Evolutionary conservation across 228 moss, liverwort and hornwort species (phyloP).

Genomic region (Sphagnum fallax): DNA sequence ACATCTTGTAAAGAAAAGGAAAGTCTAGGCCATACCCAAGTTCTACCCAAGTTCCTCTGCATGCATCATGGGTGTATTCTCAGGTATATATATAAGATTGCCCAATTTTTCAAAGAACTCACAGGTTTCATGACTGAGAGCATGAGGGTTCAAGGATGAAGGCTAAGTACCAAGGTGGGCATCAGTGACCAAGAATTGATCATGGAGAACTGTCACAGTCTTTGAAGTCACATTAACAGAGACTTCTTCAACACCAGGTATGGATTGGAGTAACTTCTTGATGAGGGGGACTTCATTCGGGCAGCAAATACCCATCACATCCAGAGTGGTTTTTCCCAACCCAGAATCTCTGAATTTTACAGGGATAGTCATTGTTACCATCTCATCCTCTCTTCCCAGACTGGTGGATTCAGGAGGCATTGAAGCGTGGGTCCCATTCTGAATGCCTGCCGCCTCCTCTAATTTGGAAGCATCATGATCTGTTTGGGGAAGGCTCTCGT

Average conservation of each 20-base stretch:
- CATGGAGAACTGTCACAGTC: slow-evolving; percentile 32
- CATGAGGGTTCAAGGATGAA: background rate
- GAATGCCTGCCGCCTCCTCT: slow-evolving; percentile 9
- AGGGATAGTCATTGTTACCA: slow-evolving; percentile 20
- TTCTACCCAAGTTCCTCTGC: too few relatives aligned
- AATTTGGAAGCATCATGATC: slow-evolving; percentile 1
- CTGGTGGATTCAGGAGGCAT: slow-evolving; percentile 3
- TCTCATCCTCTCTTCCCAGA: slow-evolving; percentile 10
- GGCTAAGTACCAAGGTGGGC: slow-evolving; percentile 32
- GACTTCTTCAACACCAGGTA: slow-evolving; percentile 41
- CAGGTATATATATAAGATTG: too few relatives aligned
- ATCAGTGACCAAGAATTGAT: slow-evolving; percentile 26
- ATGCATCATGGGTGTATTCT: too few relatives aligned
- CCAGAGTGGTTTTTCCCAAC: slow-evolving; percentile 35
- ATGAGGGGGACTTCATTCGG: slow-evolving; percentile 45
- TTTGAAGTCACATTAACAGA: slow-evolving; percentile 46
- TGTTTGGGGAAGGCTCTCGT: slow-evolving; percentile 13
- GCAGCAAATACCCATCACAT: slow-evolving; percentile 59
- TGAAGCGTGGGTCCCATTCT: background rate
- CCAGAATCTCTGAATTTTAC: slow-evolving; percentile 9
- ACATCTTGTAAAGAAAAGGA: too few relatives aligned
- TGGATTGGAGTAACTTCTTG: slow-evolving; percentile 36
- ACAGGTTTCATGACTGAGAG: background rate
- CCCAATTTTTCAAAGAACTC: too few relatives aligned
- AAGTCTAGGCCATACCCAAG: too few relatives aligned